These are phyloP conservation scores for Lyophyllum shimeji DNA, from an alignment of 768 basidiomycete species.

Conservation along the genomic window DNA sequence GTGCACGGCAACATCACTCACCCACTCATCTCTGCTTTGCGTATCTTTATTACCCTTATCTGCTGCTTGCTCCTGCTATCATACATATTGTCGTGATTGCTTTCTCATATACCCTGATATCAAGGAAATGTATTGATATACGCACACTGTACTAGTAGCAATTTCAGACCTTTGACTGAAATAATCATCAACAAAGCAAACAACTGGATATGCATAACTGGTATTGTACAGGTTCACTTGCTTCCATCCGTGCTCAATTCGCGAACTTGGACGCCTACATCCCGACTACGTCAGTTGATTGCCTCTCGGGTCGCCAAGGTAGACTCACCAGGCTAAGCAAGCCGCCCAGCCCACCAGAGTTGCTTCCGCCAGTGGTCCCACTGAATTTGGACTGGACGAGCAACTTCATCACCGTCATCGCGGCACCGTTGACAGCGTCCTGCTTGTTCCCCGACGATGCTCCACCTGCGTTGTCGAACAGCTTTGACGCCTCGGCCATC, in stretches of 20 bases:
- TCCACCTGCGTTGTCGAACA: constrained; percentile 72
- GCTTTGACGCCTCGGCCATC: constrained; percentile 77
- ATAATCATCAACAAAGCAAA: not conserved
- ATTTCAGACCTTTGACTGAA: not conserved
- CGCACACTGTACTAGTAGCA: not conserved
- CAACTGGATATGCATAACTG: not conserved
- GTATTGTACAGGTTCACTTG: not conserved
- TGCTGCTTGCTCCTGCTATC: not conserved
- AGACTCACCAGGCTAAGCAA: constrained; percentile 61
- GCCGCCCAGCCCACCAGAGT: constrained; percentile 67
- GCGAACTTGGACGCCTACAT: constrained; percentile 30
- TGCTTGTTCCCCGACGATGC: constrained; percentile 71
- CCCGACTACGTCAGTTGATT: not conserved
- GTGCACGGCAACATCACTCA: constrained; percentile 17
- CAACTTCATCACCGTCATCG: constrained; percentile 84
- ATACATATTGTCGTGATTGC: not conserved
- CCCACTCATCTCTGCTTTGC: not conserved
- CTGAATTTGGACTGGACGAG: constrained; percentile 68
- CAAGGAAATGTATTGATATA: constrained; percentile 5
- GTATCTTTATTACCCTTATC: not conserved
- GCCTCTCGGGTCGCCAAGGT: not conserved
- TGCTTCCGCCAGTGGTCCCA: constrained; percentile 59
- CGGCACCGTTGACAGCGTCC: constrained; percentile 82
- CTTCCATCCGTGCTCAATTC: not conserved
- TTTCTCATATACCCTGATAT: not conserved